These are phyloP conservation scores for Diplocarpon mali DNA, from an alignment of 2,329 filamentous ascomycete species.

Conservation along the genomic window DNA sequence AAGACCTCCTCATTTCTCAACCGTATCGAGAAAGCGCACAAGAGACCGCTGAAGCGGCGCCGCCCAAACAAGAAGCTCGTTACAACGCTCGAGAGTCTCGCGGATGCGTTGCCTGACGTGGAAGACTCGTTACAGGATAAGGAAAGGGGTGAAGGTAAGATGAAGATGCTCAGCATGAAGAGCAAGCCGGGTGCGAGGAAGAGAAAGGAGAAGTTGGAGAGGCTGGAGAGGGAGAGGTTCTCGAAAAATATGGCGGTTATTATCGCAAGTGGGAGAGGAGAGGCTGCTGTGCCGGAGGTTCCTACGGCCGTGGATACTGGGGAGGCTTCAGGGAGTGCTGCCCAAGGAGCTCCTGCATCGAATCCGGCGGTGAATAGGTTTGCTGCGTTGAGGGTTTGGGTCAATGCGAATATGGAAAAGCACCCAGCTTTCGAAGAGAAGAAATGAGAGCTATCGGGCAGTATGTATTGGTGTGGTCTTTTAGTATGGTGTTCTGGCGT, in stretches of 20 bases:
- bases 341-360: slow-evolving; percentile 8
- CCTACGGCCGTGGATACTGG: slow-evolving; percentile 11
- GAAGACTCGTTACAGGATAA: slow-evolving; percentile 29
- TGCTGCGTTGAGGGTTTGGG: slow-evolving; percentile 74
- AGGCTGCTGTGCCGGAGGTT: not conserved
- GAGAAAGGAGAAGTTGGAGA: slow-evolving; percentile 70
- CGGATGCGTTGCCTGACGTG: slow-evolving; percentile 61
- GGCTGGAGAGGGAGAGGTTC: slow-evolving; percentile 73
- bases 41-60: slow-evolving; percentile 49
- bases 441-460: not conserved
- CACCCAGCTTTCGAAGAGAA: slow-evolving; percentile 56
- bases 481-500: slow-evolving; percentile 4
- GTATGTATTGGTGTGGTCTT: not conserved
- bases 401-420: slow-evolving; percentile 80
- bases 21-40: slow-evolving; percentile 54
- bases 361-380: slow-evolving; percentile 42
- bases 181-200: slow-evolving; percentile 71
- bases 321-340: slow-evolving; percentile 6
- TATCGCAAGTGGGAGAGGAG: slow-evolving; percentile 7
- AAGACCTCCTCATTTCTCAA: slow-evolving; percentile 73
- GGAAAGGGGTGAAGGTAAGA: slow-evolving; percentile 37
- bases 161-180: slow-evolving; percentile 61
- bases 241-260: slow-evolving; percentile 72
- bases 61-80: slow-evolving; percentile 68
- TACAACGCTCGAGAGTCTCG: slow-evolving; percentile 63